Conservation (phyloP, 176 grass and related monocot genomes). For the Zoysia japonica region DNA sequence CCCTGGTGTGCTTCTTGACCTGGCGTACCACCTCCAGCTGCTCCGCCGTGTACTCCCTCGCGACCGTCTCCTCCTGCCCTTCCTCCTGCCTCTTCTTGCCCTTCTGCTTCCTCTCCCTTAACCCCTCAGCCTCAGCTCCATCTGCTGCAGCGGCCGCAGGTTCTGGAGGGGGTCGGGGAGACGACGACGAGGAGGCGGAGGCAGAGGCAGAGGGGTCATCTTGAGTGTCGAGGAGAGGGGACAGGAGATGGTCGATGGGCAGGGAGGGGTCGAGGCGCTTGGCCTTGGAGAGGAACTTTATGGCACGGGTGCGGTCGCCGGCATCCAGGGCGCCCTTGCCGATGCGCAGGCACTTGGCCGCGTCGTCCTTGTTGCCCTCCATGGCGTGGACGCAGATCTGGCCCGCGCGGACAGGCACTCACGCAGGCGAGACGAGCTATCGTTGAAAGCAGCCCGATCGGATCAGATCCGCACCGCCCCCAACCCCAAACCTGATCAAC, state of each 20-base stretch:
- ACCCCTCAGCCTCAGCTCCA: constrained; percentile 31
- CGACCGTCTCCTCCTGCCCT: constrained; percentile 17
- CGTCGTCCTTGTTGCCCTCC: constrained; percentile 99
- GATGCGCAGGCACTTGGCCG: constrained; percentile 82
- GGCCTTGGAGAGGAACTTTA: constrained; percentile 86
- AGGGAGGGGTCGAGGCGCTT: constrained; percentile 85
- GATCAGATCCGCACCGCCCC: constrained; percentile 27
- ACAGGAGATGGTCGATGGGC: constrained; percentile 67
- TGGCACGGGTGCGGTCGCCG: constrained; percentile 64
- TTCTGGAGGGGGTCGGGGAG: constrained; percentile 10
- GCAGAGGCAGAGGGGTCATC: constrained; percentile 40
- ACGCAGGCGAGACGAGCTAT: neutral
- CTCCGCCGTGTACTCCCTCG: constrained; percentile 66
- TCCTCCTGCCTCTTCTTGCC: constrained; percentile 42
- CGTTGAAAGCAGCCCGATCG: constrained; percentile 14
- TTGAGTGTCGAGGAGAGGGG: constrained; percentile 31
- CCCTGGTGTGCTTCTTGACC: constrained; percentile 75
- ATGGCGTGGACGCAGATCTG: constrained; percentile 52
- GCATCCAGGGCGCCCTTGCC: constrained; percentile 62
- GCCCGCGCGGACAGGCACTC: constrained; percentile 28
- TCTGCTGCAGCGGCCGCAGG: constrained; percentile 20
- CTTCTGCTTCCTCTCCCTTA: constrained; percentile 51
- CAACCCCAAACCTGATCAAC: constrained; percentile 33
- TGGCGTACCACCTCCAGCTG: constrained; percentile 73
- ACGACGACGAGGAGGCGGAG: constrained; percentile 38